A percentile compares a stretch with the other conserved stretches of the same genome.
Evolutionary conservation across 2,329 filamentous ascomycete species (phyloP).

Genomic region (Alternaria postmessia): DNA sequence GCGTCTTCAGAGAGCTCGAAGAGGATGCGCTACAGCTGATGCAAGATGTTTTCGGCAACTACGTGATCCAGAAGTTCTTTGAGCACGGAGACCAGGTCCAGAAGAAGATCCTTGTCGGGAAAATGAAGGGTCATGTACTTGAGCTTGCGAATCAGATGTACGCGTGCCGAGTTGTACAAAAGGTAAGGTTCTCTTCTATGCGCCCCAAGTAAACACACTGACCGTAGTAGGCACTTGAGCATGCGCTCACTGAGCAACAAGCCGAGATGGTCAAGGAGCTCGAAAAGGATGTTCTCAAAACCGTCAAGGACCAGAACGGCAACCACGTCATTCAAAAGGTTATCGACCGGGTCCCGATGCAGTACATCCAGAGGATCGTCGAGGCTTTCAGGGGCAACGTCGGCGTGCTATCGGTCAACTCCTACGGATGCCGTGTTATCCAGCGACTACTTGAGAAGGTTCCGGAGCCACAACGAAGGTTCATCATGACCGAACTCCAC

Average conservation of each 20-base stretch:
- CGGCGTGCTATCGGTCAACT: constrained; percentile 75
- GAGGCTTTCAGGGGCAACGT: constrained; percentile 80
- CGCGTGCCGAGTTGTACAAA: constrained; percentile 94
- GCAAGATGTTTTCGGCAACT: constrained; percentile 97
- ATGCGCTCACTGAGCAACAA: constrained; percentile 92
- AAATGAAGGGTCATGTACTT: constrained; percentile 87
- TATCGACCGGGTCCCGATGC: constrained; percentile 78
- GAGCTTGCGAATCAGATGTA: constrained; percentile 88
- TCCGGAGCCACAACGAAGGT: constrained; percentile 72
- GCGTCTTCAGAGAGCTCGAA: constrained; percentile 86
- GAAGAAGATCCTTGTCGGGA: constrained; percentile 83
- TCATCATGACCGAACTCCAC: constrained; percentile 82
- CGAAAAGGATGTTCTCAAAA: constrained; percentile 75
- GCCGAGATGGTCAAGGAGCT: constrained; percentile 83
- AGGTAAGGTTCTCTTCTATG: constrained; percentile 60
- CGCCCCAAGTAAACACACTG: neutral
- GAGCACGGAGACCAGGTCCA: constrained; percentile 94
- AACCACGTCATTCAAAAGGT: constrained; percentile 98
- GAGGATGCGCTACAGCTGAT: constrained; percentile 86
- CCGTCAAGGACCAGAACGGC: constrained; percentile 87
- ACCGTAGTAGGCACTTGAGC: constrained; percentile 75
- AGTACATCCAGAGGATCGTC: constrained; percentile 86
- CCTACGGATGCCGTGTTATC: constrained; percentile 90
- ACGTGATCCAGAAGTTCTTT: constrained; percentile 97
- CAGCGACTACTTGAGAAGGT: constrained; percentile 90